phyloP scores from a whole-genome alignment of 805 yeast genomes.

The Myxozyma mucilagina region DNA sequence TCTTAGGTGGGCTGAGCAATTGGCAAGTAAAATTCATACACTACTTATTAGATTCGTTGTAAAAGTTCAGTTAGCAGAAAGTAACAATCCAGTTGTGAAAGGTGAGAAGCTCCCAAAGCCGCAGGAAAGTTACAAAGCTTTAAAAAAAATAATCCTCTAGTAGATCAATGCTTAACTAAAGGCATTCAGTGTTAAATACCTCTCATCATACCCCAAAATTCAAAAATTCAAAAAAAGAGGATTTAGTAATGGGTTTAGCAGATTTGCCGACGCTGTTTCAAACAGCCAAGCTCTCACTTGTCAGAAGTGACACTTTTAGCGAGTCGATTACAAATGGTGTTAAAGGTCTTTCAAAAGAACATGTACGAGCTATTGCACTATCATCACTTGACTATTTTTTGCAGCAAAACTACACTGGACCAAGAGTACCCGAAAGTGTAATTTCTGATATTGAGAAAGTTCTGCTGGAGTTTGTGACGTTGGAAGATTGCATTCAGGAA shows the following conservation, averaged over 20 bases:
- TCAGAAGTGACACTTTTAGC: neutral
- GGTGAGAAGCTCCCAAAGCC: too few species aligned
- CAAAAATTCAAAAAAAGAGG: neutral
- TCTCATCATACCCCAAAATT: neutral
- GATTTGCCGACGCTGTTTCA: neutral
- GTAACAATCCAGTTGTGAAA: too few species aligned
- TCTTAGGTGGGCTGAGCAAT: too few species aligned
- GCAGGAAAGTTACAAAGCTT: too few species aligned
- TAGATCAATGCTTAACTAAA: neutral
- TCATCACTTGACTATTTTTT: slow-evolving; percentile 64
- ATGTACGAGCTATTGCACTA: slow-evolving; percentile 7
- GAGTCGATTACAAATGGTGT: neutral
- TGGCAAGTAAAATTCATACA: too few species aligned
- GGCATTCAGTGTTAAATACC: neutral
- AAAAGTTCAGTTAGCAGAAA: too few species aligned
- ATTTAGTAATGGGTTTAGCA: neutral
- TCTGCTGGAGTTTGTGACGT: slow-evolving; percentile 14
- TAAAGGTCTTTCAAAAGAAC: neutral
- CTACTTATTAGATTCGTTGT: too few species aligned
- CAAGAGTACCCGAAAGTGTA: slow-evolving; percentile 42
- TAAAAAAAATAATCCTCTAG: too few species aligned
- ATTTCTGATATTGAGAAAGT: neutral
- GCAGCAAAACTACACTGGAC: slow-evolving; percentile 83
- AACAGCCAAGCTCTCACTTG: neutral
- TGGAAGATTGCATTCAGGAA: slow-evolving; percentile 43